Evolutionary conservation across 805 yeast species (phyloP), one percentile per base, ranked within the genome.

Genomic region (Lachancea lanzarotensis): DNA sequence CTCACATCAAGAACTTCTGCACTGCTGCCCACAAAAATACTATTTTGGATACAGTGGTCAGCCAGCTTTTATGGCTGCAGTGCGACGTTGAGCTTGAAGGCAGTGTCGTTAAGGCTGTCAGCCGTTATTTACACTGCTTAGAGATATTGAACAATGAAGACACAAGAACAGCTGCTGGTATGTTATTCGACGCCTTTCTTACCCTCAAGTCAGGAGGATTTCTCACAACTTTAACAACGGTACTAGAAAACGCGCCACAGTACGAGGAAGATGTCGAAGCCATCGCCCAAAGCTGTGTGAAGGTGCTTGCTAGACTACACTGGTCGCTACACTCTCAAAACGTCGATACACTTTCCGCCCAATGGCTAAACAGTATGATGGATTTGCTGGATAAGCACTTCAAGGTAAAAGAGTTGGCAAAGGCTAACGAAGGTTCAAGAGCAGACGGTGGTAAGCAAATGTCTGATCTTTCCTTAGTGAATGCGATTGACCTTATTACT

Each of bases 401-500:
- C 37, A 47, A 40, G 26, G 35, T 48, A 12, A 40, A 40, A 36
- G 47, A 40, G 19, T 38, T 26, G 39, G 44, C 39, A 4, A 35
- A 31, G 5, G 30, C 40, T 36, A 34, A 31, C 3, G 38, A 41
- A 3, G 41, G 44, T 17, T 49, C 52, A 20, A 42, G 42, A 7
- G 45, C 52, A 22, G 49, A 43, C 19, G 42, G 43, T 6, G 45
- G 38, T 30, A 33, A 40, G 8, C 50, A 50, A 19, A 31, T 54
- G 12, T 26, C 34, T 12, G 44, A 40, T 13, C 46, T 58, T 8
- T 56, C 45, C 18, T 26, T 79, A 19, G 65, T 78, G 38, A 71
- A 75, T 38, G 73, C 79, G 2, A 69, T 76, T 62, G 81, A 79
- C 54, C 63, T 81, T 40, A 69, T 73, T 48, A 66, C 71, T 31